Percentiles rank a stretch among this genome's conserved stretches.
These are phyloP conservation scores for Didymella pinodella DNA, from an alignment of 2,329 filamentous ascomycete species.

Conservation along the genomic window DNA sequence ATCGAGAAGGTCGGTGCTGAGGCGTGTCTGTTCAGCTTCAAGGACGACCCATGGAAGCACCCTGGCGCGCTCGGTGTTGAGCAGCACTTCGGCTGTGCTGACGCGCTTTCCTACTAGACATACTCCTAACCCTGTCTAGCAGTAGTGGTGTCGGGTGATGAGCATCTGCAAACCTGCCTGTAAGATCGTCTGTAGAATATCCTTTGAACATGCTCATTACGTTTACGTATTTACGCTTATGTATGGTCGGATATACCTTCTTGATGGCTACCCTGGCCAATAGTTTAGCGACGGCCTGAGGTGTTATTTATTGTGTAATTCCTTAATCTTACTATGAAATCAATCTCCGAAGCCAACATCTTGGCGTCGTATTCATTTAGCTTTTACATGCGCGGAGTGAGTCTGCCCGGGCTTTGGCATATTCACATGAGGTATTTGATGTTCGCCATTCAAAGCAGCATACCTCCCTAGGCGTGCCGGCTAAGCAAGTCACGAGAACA, in stretches of 20 bases:
- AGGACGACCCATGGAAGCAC: slow-evolving; percentile 83
- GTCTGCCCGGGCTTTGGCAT: neutral
- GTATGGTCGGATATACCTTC: slow-evolving; percentile 14
- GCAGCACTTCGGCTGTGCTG: slow-evolving; percentile 76
- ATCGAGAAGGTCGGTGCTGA: slow-evolving; percentile 69
- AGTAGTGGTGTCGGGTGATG: slow-evolving; percentile 1
- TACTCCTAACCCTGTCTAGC: neutral
- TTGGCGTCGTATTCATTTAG: slow-evolving; percentile 15
- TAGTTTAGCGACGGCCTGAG: slow-evolving; percentile 14
- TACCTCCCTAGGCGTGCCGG: too few relatives aligned
- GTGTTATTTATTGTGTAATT: slow-evolving; percentile 25
- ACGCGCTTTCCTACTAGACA: slow-evolving; percentile 51
- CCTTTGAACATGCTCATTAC: slow-evolving; percentile 4
- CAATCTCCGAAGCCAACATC: slow-evolving; percentile 7
- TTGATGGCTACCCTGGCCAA: slow-evolving; percentile 11
- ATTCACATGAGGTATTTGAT: too few relatives aligned
- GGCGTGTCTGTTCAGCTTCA: slow-evolving; percentile 82
- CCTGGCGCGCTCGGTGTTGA: slow-evolving; percentile 75
- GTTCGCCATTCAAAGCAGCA: too few relatives aligned
- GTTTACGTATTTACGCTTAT: slow-evolving; percentile 23
- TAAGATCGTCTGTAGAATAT: slow-evolving; percentile 7
- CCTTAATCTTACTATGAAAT: slow-evolving; percentile 13
- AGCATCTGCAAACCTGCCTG: slow-evolving; percentile 6
- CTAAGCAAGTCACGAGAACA: too few relatives aligned
- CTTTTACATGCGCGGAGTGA: neutral